Conservation (phyloP, 139 green algal species). For the Coelastrella sp. region DNA sequence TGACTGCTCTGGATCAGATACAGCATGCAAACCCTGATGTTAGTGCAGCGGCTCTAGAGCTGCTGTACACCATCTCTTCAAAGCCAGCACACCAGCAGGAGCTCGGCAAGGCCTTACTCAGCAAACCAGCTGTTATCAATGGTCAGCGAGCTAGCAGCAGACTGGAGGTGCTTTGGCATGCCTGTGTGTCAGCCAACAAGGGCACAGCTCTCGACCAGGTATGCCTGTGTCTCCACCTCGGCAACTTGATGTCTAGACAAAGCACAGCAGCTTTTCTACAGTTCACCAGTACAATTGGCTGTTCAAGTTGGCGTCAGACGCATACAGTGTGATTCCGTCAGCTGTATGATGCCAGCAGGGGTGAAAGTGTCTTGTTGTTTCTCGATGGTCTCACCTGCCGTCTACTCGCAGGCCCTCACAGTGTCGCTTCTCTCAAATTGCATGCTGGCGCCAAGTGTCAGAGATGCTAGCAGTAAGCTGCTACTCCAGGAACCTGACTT, state of each 20-base stretch:
- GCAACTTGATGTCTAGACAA: too few relatives aligned
- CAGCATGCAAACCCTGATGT: neutral
- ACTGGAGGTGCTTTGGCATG: neutral
- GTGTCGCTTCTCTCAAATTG: slow-evolving; percentile 14
- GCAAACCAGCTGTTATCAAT: neutral
- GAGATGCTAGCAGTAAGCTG: neutral
- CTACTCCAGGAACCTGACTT: neutral
- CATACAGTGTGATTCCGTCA: too few relatives aligned
- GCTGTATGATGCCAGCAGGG: too few relatives aligned
- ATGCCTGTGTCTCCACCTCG: too few relatives aligned
- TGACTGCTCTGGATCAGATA: neutral
- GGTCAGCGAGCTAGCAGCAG: too few relatives aligned
- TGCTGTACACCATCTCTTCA: neutral
- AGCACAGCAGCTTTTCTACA: too few relatives aligned
- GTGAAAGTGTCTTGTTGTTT: too few relatives aligned
- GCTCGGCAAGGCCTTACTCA: neutral
- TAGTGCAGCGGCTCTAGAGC: neutral
- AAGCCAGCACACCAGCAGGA: slow-evolving; percentile 7
- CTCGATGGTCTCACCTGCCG: too few relatives aligned
- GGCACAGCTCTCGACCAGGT: neutral
- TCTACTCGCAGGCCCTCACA: neutral
- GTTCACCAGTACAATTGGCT: too few relatives aligned
- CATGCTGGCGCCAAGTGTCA: slow-evolving; percentile 23
- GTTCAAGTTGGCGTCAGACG: too few relatives aligned
- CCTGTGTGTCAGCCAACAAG: neutral